Base-by-base conservation (phyloP, 2,329 filamentous ascomycete genomes). In the Phyllosticta citribraziliensis region DNA sequence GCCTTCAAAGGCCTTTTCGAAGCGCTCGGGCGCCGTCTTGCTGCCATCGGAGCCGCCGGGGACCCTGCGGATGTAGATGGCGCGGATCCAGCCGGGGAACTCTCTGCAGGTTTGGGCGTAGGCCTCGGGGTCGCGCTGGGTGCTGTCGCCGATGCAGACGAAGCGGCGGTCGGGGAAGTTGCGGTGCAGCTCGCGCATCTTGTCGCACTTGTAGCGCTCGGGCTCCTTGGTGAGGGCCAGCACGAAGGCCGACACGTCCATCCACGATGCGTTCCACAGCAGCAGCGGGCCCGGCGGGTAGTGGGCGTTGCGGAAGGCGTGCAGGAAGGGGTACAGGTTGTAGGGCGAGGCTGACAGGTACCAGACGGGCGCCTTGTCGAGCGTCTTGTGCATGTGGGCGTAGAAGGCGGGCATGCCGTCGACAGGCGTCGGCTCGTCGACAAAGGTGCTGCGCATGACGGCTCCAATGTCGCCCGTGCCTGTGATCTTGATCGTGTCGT, bases 401-500 rank as follows among this genome's bases (percentile, higher is more conserved):
- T 96, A 97, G 0, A 97, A 80, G 67, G 89, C 86, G 0, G 91
- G 89, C 91, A 97, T 97, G 55, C 89, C 91, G 0, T 80, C 69
- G 14, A 93, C 84, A 0, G 89, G 84, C 14, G 81, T 78, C 0
- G 91, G 87, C 17, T 84, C 78, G 57, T 92, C 88, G 55, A 89
- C 83, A 69, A 97, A 97, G 0, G 93, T 97, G 57, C 88, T 87
- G 55, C 84, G 82, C 5, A 97, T 78, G 67, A 97, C 93, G 2
- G 91, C 90, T 8, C 88, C 80, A 0, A 91, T 86, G 56, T 89
- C 87, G 52, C 86, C 84, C 0, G 93, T 96, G 72, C 88, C 80
- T 0, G 93, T 97, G 66, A 92, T 78, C 75, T 97, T 97, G 78
- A 97, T 96, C 0, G 92, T 96, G 74, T 97, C 93, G 70, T 97